Base-by-base conservation (phyloP, 306 rosid genomes). In the Fragaria ananassa region DNA sequence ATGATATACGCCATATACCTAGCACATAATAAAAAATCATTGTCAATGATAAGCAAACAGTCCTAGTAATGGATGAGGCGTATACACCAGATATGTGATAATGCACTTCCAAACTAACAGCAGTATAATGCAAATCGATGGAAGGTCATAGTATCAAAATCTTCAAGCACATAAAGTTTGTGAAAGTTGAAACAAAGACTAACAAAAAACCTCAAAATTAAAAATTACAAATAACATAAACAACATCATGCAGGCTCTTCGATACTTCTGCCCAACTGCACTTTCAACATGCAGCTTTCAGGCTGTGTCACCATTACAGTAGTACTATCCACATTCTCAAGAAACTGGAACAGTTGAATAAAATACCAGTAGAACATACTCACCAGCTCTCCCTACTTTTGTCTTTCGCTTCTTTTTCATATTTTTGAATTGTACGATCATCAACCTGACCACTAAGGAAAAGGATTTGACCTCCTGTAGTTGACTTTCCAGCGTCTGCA, bases 1-100 rank as follows among this genome's bases (percentile, higher is more conserved):
- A 96, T 96, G 72, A 96, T 93, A 84, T 89, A 96, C 1, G 99
- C 99, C 99, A 96, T 96, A 72, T 96, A 96, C 99, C 99, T 96
- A 76, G 25, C 76, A 82, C 64, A 84, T 65, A 70, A 69, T 79
- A 58, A 27, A 60, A 10, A 62, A 66, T 34, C 9, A 62, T 49
- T 13, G 72, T 41, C 72, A 66, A 71, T 17, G 50, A 70, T 69
- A 68, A 69, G 34, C 54, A 23, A 72, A 77, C 15, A 27, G 9
- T 54, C 61, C 61, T 9, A 54, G 12, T 21, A 23, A 25, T 39
- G 27, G 44, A 54, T 13, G 44, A 21, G 27, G 53, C 1, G 41
- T 64, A 62, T 72, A 34, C 1, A 54, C 18, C 51, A 54, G 66
- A 13, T 54, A 3, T 23, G 25, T n/a, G 34, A 13, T 71, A 71